Evolutionary conservation across 192 early-diverging fungal species (phyloP).

Genomic region (Lunasporangiospora selenospora): DNA sequence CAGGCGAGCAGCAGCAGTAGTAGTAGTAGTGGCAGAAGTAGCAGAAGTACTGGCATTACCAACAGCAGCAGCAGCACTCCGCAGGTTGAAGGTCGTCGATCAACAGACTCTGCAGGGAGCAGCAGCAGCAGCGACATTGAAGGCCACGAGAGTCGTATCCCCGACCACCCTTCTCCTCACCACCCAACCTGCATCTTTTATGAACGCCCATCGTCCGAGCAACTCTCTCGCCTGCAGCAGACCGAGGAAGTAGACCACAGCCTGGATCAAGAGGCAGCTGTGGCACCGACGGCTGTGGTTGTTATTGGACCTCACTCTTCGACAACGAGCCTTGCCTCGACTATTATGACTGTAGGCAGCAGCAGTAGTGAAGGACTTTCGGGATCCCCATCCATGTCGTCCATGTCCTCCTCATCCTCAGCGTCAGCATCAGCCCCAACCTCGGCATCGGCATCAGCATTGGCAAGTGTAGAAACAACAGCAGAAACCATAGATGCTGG

Average conservation of each 20-base stretch:
- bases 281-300: neutral
- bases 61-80: neutral
- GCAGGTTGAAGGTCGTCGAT: conserved; percentile 1
- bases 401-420: neutral
- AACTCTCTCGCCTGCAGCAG: too few species aligned
- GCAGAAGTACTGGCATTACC: neutral
- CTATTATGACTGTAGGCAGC: too few species aligned
- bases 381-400: neutral
- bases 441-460: neutral
- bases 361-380: neutral
- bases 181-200: conserved; percentile 21
- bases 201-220: neutral
- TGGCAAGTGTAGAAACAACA: neutral
- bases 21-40: neutral
- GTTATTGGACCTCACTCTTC: neutral
- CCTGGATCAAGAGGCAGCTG: neutral
- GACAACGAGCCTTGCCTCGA: neutral
- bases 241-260: neutral
- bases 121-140: conserved; percentile 12
- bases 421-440: neutral
- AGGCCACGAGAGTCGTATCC: conserved; percentile 11
- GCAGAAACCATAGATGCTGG: too few species aligned
- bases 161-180: conserved; percentile 15
- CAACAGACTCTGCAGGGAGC: neutral
- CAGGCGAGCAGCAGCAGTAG: conserved; percentile 1